These are phyloP conservation scores for Microcyclosporella mali DNA, from an alignment of 2,329 filamentous ascomycete species.

Conservation along the genomic window DNA sequence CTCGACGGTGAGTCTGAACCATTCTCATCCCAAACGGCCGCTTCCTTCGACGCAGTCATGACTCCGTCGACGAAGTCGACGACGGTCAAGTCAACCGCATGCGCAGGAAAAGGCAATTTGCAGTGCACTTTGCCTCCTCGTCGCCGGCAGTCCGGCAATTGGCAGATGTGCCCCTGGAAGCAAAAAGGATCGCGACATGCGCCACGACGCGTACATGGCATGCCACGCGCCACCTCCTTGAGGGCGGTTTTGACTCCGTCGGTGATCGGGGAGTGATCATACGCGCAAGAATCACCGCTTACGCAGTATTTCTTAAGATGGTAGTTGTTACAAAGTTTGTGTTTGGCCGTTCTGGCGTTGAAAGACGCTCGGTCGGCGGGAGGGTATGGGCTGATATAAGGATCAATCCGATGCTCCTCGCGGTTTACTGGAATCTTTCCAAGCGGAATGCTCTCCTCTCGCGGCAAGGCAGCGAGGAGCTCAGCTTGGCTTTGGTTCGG, in stretches of 20 bases:
- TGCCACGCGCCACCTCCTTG: constrained; percentile 40
- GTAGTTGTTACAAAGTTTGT: constrained; percentile 47
- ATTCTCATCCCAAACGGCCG: background rate
- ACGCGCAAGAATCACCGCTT: constrained; percentile 35
- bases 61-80: constrained; percentile 8
- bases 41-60: background rate
- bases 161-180: constrained; percentile 43
- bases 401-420: constrained; percentile 43
- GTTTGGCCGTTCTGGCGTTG: constrained; percentile 31
- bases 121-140: constrained; percentile 25
- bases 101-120: constrained; percentile 16
- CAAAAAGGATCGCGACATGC: constrained; percentile 41
- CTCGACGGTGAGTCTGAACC: too few species aligned
- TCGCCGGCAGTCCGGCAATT: constrained; percentile 28
- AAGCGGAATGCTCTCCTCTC: constrained; percentile 18
- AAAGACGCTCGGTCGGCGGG: constrained; percentile 37
- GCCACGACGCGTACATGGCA: constrained; percentile 37
- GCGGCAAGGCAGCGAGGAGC: constrained; percentile 9
- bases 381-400: constrained; percentile 34
- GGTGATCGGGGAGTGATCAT: constrained; percentile 43
- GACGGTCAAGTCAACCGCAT: constrained; percentile 13
- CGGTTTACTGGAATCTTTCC: constrained; percentile 44
- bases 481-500: background rate
- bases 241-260: constrained; percentile 37
- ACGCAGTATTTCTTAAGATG: constrained; percentile 34